Percentiles rank a stretch among this genome's conserved stretches.
These are phyloP conservation scores for Lasiosphaeria miniovina DNA, from an alignment of 495 filamentous ascomycete species.

Conservation along the genomic window DNA sequence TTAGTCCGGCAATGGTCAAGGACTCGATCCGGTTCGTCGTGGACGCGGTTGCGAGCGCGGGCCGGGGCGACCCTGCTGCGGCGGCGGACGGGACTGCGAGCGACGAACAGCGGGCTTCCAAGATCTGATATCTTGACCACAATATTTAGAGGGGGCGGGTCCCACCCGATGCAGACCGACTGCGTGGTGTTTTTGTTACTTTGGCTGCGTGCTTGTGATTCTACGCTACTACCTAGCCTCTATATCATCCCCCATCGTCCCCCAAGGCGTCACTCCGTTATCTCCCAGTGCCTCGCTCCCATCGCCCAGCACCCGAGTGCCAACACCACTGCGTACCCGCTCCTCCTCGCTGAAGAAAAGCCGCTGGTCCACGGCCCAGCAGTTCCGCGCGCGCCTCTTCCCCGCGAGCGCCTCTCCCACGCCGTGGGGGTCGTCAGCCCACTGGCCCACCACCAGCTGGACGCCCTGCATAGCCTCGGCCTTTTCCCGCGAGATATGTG, in stretches of 20 bases:
- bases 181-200: no score
- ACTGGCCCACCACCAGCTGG: constrained; percentile 40
- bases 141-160: no score
- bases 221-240: background rate
- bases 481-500: constrained; percentile 17
- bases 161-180: no score
- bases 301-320: constrained; percentile 19
- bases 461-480: constrained; percentile 38
- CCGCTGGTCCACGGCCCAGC: constrained; percentile 39
- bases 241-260: background rate
- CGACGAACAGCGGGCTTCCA: constrained; percentile 14
- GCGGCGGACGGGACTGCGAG: constrained; percentile 12
- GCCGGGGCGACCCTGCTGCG: background rate
- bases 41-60: constrained; percentile 40
- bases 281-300: constrained; percentile 36
- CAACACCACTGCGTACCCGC: constrained; percentile 33
- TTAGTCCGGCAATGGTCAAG: constrained; percentile 66
- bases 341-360: constrained; percentile 40
- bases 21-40: constrained; percentile 67
- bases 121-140: constrained; percentile 19
- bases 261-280: constrained; percentile 34
- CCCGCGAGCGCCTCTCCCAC: constrained; percentile 39
- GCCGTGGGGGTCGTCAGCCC: constrained; percentile 51
- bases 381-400: constrained; percentile 51
- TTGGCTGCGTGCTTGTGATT: background rate